These are phyloP conservation scores for Rhynchospora pubera DNA, from an alignment of 176 grass and related monocot genomes.

Conservation along the genomic window DNA sequence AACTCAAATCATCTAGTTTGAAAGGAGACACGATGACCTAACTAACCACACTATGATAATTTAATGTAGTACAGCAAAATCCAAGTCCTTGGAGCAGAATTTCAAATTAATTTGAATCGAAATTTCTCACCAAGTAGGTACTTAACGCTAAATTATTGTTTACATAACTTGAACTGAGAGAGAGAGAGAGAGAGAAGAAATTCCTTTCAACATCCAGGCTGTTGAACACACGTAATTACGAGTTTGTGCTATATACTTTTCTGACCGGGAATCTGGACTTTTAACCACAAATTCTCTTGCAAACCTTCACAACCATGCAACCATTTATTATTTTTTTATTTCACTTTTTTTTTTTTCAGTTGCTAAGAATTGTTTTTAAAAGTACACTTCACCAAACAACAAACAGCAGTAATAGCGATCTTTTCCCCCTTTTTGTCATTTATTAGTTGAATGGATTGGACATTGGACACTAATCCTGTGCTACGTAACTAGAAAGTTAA, in stretches of 20 bases:
- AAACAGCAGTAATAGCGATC: not conserved
- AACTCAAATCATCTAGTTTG: not conserved
- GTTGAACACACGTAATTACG: no score
- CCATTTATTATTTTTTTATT: no score
- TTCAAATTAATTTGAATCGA: not conserved
- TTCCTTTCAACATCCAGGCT: no score
- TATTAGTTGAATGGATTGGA: not conserved
- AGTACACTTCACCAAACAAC: no score
- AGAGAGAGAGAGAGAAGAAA: no score
- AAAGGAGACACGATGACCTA: not conserved
- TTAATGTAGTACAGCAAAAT: not conserved
- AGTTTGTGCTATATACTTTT: no score
- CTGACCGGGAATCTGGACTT: no score
- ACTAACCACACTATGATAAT: not conserved
- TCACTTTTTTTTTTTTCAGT: no score
- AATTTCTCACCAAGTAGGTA: not conserved
- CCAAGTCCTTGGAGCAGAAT: not conserved
- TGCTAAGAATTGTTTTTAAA: no score
- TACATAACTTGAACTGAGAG: not conserved
- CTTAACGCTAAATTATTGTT: not conserved
- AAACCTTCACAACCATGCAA: no score
- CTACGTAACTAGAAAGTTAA: not conserved
- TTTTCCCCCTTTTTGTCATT: not conserved
- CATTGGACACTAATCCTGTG: not conserved
- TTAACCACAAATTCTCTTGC: no score